Percentiles rank a stretch among this genome's conserved stretches.
These are phyloP conservation scores for Vigna hirtella DNA, from an alignment of 306 rosid species.

Conservation along the genomic window DNA sequence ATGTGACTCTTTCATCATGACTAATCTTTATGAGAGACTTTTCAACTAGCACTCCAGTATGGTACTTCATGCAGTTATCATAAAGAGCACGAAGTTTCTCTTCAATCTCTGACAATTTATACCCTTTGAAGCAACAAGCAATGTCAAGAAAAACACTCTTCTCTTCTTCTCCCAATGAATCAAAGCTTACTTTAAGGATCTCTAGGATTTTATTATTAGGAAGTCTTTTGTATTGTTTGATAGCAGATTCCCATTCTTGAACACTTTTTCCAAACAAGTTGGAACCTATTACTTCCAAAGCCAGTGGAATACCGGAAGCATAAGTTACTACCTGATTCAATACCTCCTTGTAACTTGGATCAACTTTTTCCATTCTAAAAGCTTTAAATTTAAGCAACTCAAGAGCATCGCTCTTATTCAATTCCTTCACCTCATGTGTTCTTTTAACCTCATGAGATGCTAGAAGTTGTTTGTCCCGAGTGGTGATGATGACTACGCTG, in stretches of 20 bases:
- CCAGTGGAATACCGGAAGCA: background rate
- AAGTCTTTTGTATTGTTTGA: background rate
- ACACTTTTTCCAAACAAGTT: background rate
- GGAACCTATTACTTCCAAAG: background rate
- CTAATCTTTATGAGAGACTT: background rate
- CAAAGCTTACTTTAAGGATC: background rate
- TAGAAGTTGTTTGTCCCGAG: background rate
- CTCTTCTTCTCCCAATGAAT: background rate
- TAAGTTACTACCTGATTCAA: background rate
- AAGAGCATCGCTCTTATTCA: no score
- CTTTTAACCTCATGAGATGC: background rate
- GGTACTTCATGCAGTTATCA: background rate
- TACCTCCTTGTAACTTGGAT: background rate
- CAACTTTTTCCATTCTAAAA: background rate
- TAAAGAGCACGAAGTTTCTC: background rate
- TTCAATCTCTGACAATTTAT: background rate
- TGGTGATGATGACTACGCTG: background rate
- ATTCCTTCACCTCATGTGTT: background rate
- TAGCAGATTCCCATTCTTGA: background rate
- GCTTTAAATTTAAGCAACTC: background rate
- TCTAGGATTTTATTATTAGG: background rate
- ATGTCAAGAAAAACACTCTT: background rate
- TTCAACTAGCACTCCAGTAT: background rate
- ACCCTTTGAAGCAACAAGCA: background rate
- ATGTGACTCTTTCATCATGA: background rate